Evolutionary conservation across 495 filamentous ascomycete genomes (phyloP).

Genomic region (Penicillium silybi): DNA sequence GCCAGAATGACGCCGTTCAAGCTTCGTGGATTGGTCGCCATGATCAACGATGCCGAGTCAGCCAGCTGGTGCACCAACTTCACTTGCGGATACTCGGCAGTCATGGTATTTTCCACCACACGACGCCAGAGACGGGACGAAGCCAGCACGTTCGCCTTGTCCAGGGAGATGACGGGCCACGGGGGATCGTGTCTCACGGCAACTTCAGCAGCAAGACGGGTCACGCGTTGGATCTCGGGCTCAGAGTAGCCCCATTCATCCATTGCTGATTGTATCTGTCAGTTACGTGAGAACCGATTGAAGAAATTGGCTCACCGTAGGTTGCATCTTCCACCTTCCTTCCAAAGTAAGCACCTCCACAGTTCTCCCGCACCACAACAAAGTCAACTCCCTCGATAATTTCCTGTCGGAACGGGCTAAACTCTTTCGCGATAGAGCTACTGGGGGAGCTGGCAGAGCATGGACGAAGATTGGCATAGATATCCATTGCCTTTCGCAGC

Average conservation of each 20-base stretch:
- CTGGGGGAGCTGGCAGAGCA: conserved; percentile 42
- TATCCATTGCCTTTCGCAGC: conserved; percentile 45
- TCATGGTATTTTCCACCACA: conserved; percentile 42
- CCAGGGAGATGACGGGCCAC: conserved; percentile 42
- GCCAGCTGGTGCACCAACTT: conserved; percentile 46
- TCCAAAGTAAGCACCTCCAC: conserved; percentile 52
- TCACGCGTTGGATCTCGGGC: conserved; percentile 45
- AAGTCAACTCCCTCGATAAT: conserved; percentile 47
- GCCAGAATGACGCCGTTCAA: conserved; percentile 49
- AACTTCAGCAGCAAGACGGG: conserved; percentile 43
- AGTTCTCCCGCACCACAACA: conserved; percentile 49
- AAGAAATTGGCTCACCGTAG: conserved; percentile 27
- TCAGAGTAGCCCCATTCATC: conserved; percentile 48
- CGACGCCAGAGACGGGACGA: conserved; percentile 47
- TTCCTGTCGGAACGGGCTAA: conserved; percentile 43
- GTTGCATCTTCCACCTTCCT: conserved; percentile 43
- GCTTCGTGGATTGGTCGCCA: conserved; percentile 45
- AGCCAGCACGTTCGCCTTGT: conserved; percentile 52
- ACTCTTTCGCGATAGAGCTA: conserved; percentile 33
- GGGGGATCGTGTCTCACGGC: conserved; percentile 43
- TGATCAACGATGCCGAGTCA: conserved; percentile 46
- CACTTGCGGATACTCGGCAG: conserved; percentile 45
- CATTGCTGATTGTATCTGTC: conserved; percentile 25
- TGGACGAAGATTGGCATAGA: conserved; percentile 49
- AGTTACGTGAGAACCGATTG: background rate